These are phyloP conservation scores for Polysphondylium violaceum DNA, from an alignment of 78 protist species.

Conservation along the genomic window DNA sequence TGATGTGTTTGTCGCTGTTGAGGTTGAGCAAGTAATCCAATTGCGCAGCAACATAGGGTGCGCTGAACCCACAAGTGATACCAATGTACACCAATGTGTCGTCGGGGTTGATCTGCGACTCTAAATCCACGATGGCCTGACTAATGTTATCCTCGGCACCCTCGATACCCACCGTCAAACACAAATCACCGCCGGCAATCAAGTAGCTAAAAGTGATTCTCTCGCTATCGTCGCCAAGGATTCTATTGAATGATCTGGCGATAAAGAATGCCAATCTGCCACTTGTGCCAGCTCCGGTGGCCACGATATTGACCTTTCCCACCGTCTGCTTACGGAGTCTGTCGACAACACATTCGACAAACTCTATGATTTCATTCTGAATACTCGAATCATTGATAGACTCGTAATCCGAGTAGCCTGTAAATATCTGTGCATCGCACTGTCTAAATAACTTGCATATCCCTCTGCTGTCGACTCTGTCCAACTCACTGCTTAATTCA, in stretches of 20 bases:
- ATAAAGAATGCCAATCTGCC: conserved; percentile 88
- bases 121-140: conserved; percentile 66
- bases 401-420: conserved; percentile 34
- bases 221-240: background rate
- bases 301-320: conserved; percentile 4
- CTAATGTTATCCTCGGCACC: conserved; percentile 85
- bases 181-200: conserved; percentile 92
- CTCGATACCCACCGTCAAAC: conserved; percentile 85
- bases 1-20: background rate
- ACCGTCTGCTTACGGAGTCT: background rate
- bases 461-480: conserved; percentile 24
- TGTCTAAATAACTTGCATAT: conserved; percentile 59
- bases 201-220: conserved; percentile 63
- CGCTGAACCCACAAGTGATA: conserved; percentile 93
- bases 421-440: conserved; percentile 69
- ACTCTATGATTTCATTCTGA: background rate
- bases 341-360: background rate
- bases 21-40: conserved; percentile 22
- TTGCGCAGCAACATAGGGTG: conserved; percentile 92
- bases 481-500: conserved; percentile 55
- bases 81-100: conserved; percentile 78
- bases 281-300: conserved; percentile 84
- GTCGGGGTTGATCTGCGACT: background rate
- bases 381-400: conserved; percentile 6
- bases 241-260: conserved; percentile 35